Percentiles rank a stretch among this genome's conserved stretches.
Evolutionary conservation across 2,329 filamentous ascomycete genomes (phyloP).

Genomic region (Orbilia quercus): DNA sequence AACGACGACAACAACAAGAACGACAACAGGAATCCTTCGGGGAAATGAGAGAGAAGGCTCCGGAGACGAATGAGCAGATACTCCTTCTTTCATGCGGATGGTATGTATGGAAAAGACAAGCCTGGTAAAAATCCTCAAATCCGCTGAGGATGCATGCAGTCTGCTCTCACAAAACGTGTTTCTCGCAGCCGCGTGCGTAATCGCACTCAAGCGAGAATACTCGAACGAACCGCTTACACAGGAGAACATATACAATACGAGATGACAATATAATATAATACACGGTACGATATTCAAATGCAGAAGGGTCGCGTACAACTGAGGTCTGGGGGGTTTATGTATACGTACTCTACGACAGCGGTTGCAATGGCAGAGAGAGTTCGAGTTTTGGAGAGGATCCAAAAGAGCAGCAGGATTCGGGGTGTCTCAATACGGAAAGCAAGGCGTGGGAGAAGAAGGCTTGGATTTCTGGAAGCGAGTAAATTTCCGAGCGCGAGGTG

Average conservation of each 20-base stretch:
- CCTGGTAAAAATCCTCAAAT: slow-evolving; percentile 26
- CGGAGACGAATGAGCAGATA: slow-evolving; percentile 1
- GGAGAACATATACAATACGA: neutral
- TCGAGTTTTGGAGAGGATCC: neutral
- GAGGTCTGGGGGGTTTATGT: neutral
- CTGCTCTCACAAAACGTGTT: slow-evolving; percentile 39
- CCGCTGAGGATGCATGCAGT: slow-evolving; percentile 29
- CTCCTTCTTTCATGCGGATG: neutral
- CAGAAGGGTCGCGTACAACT: neutral
- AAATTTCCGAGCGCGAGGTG: slow-evolving; percentile 38
- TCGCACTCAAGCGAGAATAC: slow-evolving; percentile 31
- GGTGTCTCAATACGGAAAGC: slow-evolving; percentile 43
- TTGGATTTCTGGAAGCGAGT: slow-evolving; percentile 50
- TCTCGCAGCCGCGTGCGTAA: slow-evolving; percentile 51
- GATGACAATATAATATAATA: neutral
- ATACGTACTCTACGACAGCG: neutral
- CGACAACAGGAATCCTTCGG: neutral
- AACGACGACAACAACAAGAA: neutral
- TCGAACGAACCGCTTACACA: too few species aligned
- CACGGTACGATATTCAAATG: neutral
- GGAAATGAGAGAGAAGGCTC: neutral
- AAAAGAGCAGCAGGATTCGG: slow-evolving; percentile 43
- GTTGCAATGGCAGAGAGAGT: neutral
- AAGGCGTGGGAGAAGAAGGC: slow-evolving; percentile 12
- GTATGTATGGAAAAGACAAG: neutral